Evolutionary conservation across 257 asterid genomes (phyloP), one percentile per base, ranked within the genome.

Genomic region (Ilex asprella): DNA sequence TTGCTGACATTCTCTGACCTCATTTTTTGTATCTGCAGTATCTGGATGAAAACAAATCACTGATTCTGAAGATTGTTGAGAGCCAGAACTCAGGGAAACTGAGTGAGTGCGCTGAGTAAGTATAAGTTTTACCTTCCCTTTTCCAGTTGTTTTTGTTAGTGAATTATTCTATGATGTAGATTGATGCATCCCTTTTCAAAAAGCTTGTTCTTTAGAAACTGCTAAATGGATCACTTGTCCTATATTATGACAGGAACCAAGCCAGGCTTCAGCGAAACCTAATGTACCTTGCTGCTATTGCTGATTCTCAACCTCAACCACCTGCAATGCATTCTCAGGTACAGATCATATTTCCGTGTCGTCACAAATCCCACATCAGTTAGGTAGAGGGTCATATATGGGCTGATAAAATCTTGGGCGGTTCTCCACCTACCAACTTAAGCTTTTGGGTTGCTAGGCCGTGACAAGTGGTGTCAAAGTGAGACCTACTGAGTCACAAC

Each of bases 271-370:
- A 92, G 75, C 79, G 95, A 56, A 92, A 92, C 75, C 79, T 92
- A 70, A 92, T 92, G 99, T 92, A 89, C 63, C 94, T 92, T 4
- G 99, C 99, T 21, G 97, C 99, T 7, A 92, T 92, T 49, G 99
- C 99, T 29, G 99, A 92, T 81, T 85, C 97, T 16, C 99, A 89
- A 62, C 99, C 99, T 56, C 99, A 82, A 63, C 95, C 87, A 21
- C 90, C 94, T 6, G 72, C 59, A 70, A 78, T 92, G 89, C 96
- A 86, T 66, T 83, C 97, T 67, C 99, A 87, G 95, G 99, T 89
- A 70, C 6, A 27, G 2, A 6, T 12, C 3, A 12, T 12, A 31
- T 2, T 53, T 16, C 14, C 52, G 3, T 46, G 27, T 21, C 27
- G 27, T 21, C 27, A 21, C 27, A 21, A 21, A 21, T 21, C 27